phyloP scores from a whole-genome alignment of 208 protist genomes.

The Trypanosoma scelopori region DNA sequence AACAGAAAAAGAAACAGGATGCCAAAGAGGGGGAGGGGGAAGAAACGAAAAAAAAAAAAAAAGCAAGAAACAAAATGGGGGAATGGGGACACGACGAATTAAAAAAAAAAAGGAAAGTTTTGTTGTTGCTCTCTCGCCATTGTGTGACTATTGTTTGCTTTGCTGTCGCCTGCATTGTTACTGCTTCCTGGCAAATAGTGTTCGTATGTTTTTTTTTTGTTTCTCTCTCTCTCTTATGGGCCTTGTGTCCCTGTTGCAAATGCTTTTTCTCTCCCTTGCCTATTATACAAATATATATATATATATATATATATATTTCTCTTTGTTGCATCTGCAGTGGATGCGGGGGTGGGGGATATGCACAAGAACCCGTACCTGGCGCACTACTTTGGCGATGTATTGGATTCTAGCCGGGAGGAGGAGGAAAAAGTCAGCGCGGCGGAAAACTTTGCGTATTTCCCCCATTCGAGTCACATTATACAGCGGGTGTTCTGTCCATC shows the following conservation, averaged over 20 bases:
- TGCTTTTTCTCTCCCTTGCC: too few species aligned
- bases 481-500: constrained; percentile 60
- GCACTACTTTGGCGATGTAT: constrained; percentile 58
- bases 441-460: constrained; percentile 52
- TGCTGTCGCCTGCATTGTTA: background rate
- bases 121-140: too few species aligned
- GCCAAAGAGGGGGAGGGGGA: background rate
- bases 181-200: background rate
- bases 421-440: constrained; percentile 40
- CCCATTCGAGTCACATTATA: constrained; percentile 56
- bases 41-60: background rate
- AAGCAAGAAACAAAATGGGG: background rate
- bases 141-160: constrained; percentile 4
- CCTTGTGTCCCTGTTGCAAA: background rate
- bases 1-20: constrained; percentile 2
- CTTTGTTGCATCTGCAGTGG: constrained; percentile 10
- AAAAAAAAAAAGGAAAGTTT: constrained; percentile 5
- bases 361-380: constrained; percentile 68
- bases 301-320: constrained; percentile 8
- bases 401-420: constrained; percentile 33
- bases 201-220: background rate
- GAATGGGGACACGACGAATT: too few species aligned
- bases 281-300: too few species aligned
- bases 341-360: constrained; percentile 50
- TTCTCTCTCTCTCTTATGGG: constrained; percentile 1